Conservation (phyloP, 2,329 filamentous ascomycete species). For the Aspergillus novofumigatus region DNA sequence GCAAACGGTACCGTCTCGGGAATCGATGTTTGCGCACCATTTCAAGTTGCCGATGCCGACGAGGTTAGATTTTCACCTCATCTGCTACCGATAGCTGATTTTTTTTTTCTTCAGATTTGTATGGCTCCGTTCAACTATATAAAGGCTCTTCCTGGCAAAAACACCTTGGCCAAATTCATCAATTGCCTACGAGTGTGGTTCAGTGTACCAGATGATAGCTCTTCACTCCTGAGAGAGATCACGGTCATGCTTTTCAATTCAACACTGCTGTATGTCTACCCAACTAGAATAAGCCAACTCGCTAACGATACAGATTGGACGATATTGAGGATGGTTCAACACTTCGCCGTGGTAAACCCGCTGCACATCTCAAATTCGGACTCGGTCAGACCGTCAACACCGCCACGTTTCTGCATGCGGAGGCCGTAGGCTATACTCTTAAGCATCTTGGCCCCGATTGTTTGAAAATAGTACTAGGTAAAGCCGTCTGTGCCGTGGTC, state of each 20-base stretch:
- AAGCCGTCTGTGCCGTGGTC: too few relatives aligned
- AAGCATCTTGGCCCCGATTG: neutral
- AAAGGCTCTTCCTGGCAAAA: constrained; percentile 6
- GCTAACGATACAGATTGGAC: neutral
- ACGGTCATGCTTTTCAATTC: constrained; percentile 4
- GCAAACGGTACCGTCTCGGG: neutral
- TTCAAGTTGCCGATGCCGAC: neutral
- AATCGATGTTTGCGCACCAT: neutral
- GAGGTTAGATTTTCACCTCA: neutral
- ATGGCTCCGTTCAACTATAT: constrained; percentile 6
- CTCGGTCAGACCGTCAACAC: neutral
- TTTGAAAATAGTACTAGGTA: neutral
- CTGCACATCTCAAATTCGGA: neutral
- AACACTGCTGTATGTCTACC: neutral
- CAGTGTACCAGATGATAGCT: neutral
- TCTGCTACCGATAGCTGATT: neutral
- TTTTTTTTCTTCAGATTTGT: constrained; percentile 3
- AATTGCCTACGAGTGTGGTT: constrained; percentile 4
- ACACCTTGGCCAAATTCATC: constrained; percentile 4
- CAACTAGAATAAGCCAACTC: neutral
- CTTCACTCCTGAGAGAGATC: neutral
- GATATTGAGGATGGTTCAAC: neutral
- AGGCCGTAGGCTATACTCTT: neutral
- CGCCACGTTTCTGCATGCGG: neutral
- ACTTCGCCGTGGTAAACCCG: neutral